These are phyloP conservation scores for Flagelloscypha sp. DNA, from an alignment of 768 basidiomycete species.

Conservation along the genomic window DNA sequence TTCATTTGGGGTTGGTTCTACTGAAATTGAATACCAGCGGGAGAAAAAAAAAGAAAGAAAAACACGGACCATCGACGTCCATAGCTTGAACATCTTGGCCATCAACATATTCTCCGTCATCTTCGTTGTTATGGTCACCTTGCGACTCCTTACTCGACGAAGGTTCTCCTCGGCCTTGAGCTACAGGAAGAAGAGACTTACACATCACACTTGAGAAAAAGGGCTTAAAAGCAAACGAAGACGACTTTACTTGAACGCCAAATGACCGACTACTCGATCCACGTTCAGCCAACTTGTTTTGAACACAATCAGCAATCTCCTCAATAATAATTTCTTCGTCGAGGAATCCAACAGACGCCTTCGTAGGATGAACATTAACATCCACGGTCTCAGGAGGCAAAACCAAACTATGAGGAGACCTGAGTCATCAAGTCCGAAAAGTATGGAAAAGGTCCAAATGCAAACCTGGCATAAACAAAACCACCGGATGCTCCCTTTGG, in stretches of 20 bases:
- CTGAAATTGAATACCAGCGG: slow-evolving; percentile 4
- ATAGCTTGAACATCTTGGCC: slow-evolving; percentile 19
- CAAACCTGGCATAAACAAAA: slow-evolving; percentile 91
- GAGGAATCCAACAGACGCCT: slow-evolving; percentile 91
- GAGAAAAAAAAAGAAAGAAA: slow-evolving; percentile 2
- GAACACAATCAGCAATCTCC: slow-evolving; percentile 64
- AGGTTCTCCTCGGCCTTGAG: slow-evolving; percentile 19
- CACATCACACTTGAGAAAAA: too few relatives aligned
- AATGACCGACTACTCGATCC: slow-evolving; percentile 62
- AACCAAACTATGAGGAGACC: slow-evolving; percentile 43
- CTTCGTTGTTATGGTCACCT: slow-evolving; percentile 26
- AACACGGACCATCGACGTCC: slow-evolving; percentile 17
- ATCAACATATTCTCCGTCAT: slow-evolving; percentile 17
- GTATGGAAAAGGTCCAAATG: neutral
- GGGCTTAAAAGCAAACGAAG: neutral
- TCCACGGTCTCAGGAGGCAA: slow-evolving; percentile 87
- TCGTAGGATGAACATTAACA: slow-evolving; percentile 97
- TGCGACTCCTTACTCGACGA: slow-evolving; percentile 27
- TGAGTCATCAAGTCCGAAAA: slow-evolving; percentile 1
- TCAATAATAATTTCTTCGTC: slow-evolving; percentile 85
- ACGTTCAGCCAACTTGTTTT: slow-evolving; percentile 51
- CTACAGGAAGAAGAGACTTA: too few relatives aligned
- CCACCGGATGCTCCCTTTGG: slow-evolving; percentile 87
- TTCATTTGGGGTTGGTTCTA: slow-evolving; percentile 34
- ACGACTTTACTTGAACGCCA: slow-evolving; percentile 60